Conservation (phyloP, 1,139 yeast genomes). For the Neolecta irregularis region DNA sequence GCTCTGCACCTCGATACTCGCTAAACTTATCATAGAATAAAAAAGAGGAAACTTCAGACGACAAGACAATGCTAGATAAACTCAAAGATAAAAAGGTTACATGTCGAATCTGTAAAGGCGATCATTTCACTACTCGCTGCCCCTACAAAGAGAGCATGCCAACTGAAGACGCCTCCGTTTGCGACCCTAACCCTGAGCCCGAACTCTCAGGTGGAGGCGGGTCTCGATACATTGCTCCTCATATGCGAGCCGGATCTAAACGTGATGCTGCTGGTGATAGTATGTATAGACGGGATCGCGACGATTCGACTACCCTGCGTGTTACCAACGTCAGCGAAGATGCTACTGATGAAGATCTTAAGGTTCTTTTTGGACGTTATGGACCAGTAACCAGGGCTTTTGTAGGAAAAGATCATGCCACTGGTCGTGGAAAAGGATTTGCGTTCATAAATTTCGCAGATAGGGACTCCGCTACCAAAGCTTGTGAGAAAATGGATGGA, state of each 20-base stretch:
- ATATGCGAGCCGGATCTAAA: constrained; percentile 40
- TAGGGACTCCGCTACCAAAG: constrained; percentile 56
- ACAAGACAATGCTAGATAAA: constrained; percentile 56
- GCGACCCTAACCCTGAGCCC: constrained; percentile 26
- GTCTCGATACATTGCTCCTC: constrained; percentile 66
- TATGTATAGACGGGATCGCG: constrained; percentile 30
- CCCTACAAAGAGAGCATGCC: constrained; percentile 89
- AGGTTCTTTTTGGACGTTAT: constrained; percentile 51
- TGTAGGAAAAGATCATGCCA: constrained; percentile 79
- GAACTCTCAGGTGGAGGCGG: constrained; percentile 20
- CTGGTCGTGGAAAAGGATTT: constrained; percentile 89
- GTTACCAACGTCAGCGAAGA: constrained; percentile 80
- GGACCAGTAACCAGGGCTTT: constrained; percentile 65
- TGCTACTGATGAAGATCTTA: constrained; percentile 70
- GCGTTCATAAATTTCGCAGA: constrained; percentile 84
- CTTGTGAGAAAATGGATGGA: constrained; percentile 68
- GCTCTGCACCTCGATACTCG: constrained; percentile 12
- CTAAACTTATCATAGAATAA: constrained; percentile 16
- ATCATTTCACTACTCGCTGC: constrained; percentile 88
- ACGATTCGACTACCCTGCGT: constrained; percentile 78
- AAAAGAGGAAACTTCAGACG: constrained; percentile 34
- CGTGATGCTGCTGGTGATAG: constrained; percentile 33
- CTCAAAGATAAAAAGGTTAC: constrained; percentile 46
- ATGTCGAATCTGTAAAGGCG: constrained; percentile 91
- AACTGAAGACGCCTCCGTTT: constrained; percentile 29